Base-by-base conservation (phyloP, 176 grass and related monocot genomes). In the Themeda triandra region DNA sequence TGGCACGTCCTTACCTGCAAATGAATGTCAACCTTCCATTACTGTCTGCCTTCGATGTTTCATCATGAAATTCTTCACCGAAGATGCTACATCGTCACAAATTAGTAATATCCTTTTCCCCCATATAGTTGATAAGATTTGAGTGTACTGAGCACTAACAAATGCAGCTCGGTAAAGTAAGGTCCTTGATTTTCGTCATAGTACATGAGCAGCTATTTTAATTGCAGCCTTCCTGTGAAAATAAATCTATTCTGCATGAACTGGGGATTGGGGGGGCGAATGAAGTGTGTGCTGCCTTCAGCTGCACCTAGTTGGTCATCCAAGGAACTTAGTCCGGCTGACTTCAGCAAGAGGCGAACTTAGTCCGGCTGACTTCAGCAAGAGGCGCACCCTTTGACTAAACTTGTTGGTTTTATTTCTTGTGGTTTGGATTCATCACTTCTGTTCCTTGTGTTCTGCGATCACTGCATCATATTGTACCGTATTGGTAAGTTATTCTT, bases 51-150 rank as follows among this genome's bases (percentile, higher is more conserved):
- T 83, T 71, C 21, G 29, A 83, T 86, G 80, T 76, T 18, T 67
- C 74, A 31, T 64, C 60, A 15, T 63, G 74, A 59, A 9, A 78
- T 78, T 86, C 88, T 83, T 73, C 56, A 14, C 27, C 35, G 72
- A 86, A 86, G 88, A 88, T 77, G 75, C 81, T 68, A 70, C 81
- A 3, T 84, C 73, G 12, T 84, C 75, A 6, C 49, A 83, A 86
- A 86, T 78, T 90, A 90, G 83, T 90, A 86, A 86, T 62, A 76
- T 82, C 54, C 63, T 66, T 86, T 48, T 21, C 25, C 71, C 66
- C 48, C 18, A 73, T 49, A 73, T 68, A 85, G 58, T 76, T 86
- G 64, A 13, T 71, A 65, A 48, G 73, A 51, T 83, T 88, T 78
- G 37, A 62, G 66, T 32, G 66, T 82, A 71, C 31, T 81, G 41